Conservation (phyloP, 306 rosid species). For the Sophora flavescens region DNA sequence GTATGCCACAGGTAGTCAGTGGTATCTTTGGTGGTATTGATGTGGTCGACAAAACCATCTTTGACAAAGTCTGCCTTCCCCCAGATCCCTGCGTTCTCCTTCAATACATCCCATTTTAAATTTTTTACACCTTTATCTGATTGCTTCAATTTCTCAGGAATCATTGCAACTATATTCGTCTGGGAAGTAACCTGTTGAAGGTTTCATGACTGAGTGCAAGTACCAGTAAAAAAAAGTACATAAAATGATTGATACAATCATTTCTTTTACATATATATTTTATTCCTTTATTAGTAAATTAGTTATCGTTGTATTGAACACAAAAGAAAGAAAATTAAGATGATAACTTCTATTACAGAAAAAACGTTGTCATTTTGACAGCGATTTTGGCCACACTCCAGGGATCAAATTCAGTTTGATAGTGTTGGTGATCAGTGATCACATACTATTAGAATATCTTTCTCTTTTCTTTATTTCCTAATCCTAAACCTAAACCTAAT, state of each 20-base stretch:
- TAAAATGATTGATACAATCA: slow-evolving; percentile 13
- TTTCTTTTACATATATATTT: slow-evolving; percentile 16
- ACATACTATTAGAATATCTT: too few relatives aligned
- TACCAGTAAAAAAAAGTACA: slow-evolving; percentile 22
- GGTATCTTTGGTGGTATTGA: slow-evolving; percentile 91
- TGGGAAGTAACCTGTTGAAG: slow-evolving; percentile 76
- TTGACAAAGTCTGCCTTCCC: slow-evolving; percentile 71
- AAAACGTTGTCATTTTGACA: neutral
- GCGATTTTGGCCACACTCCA: too few relatives aligned
- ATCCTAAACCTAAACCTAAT: too few relatives aligned
- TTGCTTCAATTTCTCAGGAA: slow-evolving; percentile 67
- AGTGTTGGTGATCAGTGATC: neutral
- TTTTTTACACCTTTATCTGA: slow-evolving; percentile 59
- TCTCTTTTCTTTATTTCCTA: too few relatives aligned
- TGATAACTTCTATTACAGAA: neutral
- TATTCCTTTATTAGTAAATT: neutral
- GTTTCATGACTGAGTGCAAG: slow-evolving; percentile 43
- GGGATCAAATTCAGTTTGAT: neutral
- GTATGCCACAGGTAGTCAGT: slow-evolving; percentile 95
- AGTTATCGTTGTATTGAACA: slow-evolving; percentile 8
- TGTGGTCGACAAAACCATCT: slow-evolving; percentile 86
- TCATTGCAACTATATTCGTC: slow-evolving; percentile 69
- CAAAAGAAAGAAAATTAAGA: too few relatives aligned
- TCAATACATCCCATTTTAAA: slow-evolving; percentile 74
- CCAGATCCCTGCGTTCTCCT: slow-evolving; percentile 90